Percentiles rank a stretch among this genome's conserved stretches.
Evolutionary conservation across 2,329 filamentous ascomycete species (phyloP).

Genomic region (Coniochaeta ligniaria): DNA sequence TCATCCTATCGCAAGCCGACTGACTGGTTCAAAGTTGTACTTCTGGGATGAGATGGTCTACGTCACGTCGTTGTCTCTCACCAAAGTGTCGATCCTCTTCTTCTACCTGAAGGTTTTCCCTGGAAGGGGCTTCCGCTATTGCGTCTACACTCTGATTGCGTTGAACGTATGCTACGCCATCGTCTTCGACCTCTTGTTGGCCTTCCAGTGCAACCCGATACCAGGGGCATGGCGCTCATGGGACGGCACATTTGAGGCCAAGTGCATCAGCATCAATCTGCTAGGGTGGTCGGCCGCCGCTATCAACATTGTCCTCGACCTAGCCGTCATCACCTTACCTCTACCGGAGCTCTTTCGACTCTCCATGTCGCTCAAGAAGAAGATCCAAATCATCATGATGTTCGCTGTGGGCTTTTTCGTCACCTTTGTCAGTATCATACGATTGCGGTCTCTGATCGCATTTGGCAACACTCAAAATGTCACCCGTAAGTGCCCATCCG

Average conservation of each 20-base stretch:
- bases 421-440: constrained; percentile 17
- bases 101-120: constrained; percentile 28
- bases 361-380: constrained; percentile 21
- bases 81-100: constrained; percentile 25
- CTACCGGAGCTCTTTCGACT: constrained; percentile 20
- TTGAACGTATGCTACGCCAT: constrained; percentile 17
- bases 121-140: constrained; percentile 17
- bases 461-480: constrained; percentile 6
- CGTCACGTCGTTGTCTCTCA: constrained; percentile 18
- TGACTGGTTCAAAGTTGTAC: constrained; percentile 14
- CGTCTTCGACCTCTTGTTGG: constrained; percentile 17
- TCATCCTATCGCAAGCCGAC: background rate
- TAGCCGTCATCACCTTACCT: constrained; percentile 22
- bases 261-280: constrained; percentile 23
- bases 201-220: constrained; percentile 23
- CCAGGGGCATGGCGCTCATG: constrained; percentile 21
- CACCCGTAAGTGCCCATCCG: constrained; percentile 3
- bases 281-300: constrained; percentile 23
- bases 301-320: constrained; percentile 22
- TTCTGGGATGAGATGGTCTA: constrained; percentile 22
- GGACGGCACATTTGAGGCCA: constrained; percentile 21
- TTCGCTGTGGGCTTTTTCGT: constrained; percentile 26
- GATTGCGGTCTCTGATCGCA: constrained; percentile 10
- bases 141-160: constrained; percentile 17
- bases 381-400: constrained; percentile 24